phyloP scores from a whole-genome alignment of 192 early-diverging fungal genomes.

The Coemansia erecta region DNA sequence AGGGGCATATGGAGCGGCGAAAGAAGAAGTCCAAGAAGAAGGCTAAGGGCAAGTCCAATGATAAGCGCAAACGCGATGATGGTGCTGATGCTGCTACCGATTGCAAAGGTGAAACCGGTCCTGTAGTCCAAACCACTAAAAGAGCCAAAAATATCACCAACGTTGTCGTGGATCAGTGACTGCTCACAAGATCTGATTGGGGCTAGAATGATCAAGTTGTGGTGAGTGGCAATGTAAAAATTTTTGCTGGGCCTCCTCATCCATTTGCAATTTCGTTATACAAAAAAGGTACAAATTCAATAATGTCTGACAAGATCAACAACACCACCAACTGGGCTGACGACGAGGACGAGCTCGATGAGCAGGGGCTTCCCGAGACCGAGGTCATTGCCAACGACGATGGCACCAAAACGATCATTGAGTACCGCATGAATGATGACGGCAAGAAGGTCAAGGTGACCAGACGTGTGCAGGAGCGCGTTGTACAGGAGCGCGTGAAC shows the following conservation, averaged over 20 bases:
- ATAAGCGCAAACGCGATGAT: constrained; percentile 8
- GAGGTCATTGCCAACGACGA: no score
- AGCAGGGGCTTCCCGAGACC: background rate
- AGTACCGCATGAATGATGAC: background rate
- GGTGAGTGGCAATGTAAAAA: no score
- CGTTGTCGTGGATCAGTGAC: no score
- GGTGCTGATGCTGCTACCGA: background rate
- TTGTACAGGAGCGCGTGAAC: constrained; percentile 80
- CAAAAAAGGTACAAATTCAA: background rate
- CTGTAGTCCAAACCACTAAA: background rate
- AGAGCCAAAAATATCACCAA: no score
- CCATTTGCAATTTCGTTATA: no score
- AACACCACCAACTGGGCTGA: no score
- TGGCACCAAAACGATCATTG: background rate
- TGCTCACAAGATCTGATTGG: no score
- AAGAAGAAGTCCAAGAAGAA: constrained; percentile 11
- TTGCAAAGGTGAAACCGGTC: background rate
- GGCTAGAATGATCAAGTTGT: no score
- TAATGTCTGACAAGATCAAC: no score
- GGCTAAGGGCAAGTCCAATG: constrained; percentile 6
- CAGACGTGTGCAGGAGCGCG: constrained; percentile 69
- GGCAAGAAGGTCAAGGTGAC: background rate
- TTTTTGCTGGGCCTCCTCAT: no score
- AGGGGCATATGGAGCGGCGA: constrained; percentile 13
- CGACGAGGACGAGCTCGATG: background rate